phyloP scores from a whole-genome alignment of 164 flowering plant species.

The Umbellularia californica region DNA sequence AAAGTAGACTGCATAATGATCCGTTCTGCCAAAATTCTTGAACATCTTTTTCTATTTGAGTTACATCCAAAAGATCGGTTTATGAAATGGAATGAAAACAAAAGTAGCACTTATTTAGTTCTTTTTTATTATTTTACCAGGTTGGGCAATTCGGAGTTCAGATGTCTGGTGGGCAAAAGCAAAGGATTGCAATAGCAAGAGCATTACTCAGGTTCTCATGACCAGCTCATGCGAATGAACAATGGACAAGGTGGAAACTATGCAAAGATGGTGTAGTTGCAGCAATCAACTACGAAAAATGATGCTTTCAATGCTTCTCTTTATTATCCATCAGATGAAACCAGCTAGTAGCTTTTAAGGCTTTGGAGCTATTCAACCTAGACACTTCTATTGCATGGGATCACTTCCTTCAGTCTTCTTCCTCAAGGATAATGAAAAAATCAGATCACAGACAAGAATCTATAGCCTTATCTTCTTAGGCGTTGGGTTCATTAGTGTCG shows the following conservation, averaged over 20 bases:
- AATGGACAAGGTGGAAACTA: constrained; percentile 20
- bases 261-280: constrained; percentile 32
- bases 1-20: neutral
- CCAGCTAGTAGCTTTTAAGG: constrained; percentile 36
- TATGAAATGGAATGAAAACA: no score
- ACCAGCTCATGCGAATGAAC: constrained; percentile 24
- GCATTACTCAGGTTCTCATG: constrained; percentile 45
- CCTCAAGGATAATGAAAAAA: constrained; percentile 42
- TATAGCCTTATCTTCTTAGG: constrained; percentile 45
- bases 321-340: neutral
- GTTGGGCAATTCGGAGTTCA: constrained; percentile 51
- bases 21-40: no score
- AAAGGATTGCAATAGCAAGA: constrained; percentile 54
- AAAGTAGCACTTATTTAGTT: no score
- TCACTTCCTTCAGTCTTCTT: constrained; percentile 67
- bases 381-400: constrained; percentile 63
- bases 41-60: no score
- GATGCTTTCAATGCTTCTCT: constrained; percentile 3
- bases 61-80: no score
- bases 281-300: constrained; percentile 9
- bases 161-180: constrained; percentile 59
- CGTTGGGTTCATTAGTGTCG: constrained; percentile 47
- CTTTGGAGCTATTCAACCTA: constrained; percentile 76
- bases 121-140: constrained; percentile 10
- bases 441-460: constrained; percentile 43